Evolutionary conservation across 2,329 filamentous ascomycete genomes (phyloP).

Genomic region (Pseudogymnoascus sp.): DNA sequence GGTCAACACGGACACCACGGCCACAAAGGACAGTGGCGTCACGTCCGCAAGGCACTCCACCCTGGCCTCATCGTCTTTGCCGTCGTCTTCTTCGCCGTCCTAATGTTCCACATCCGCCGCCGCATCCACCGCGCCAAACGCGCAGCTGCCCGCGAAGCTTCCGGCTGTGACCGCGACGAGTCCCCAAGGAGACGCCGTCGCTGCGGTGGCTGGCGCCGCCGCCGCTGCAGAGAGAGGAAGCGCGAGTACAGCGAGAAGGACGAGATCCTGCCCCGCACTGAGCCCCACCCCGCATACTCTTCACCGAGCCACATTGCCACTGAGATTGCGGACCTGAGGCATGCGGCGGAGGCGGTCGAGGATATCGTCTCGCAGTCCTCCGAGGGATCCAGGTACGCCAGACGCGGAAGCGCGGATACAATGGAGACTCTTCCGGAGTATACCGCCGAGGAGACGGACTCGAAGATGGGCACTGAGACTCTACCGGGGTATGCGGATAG

Average conservation of each 20-base stretch:
- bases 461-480: neutral
- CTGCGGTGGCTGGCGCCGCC: constrained; percentile 1
- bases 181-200: neutral
- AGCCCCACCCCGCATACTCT: neutral
- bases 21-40: neutral
- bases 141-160: neutral
- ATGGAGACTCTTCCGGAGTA: neutral
- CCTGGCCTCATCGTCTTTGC: neutral
- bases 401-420: neutral
- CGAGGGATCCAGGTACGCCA: neutral
- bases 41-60: neutral
- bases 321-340: neutral
- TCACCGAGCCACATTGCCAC: neutral
- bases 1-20: neutral
- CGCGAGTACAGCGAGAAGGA: constrained; percentile 2
- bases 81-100: neutral
- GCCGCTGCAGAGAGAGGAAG: neutral
- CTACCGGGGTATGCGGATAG: neutral
- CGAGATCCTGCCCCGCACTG: neutral
- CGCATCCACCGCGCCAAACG: neutral
- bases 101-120: neutral
- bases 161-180: neutral
- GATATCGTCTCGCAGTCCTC: constrained; percentile 1
- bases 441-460: neutral
- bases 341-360: neutral